phyloP scores from a whole-genome alignment of 345 rosid genomes.

The Carallia brachiata region DNA sequence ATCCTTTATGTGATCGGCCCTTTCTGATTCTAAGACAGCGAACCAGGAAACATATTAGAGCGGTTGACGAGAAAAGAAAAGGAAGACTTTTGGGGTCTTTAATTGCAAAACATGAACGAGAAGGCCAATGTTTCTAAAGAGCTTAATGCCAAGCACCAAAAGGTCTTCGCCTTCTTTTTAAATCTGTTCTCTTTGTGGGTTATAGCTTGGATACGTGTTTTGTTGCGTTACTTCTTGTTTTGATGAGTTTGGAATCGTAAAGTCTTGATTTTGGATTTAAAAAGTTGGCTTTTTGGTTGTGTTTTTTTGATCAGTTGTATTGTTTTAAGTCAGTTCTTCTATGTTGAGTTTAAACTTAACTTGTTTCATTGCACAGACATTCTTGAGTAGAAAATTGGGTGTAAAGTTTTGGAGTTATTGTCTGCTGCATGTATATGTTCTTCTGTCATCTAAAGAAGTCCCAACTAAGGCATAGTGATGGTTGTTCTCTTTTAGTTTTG shows the following conservation, averaged over 20 bases:
- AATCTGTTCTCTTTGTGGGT: not conserved
- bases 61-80: not conserved
- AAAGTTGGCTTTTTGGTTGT: not conserved
- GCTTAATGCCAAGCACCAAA: constrained; percentile 54
- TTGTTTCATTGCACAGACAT: not conserved
- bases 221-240: constrained; percentile 6
- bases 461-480: not conserved
- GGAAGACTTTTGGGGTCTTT: not conserved
- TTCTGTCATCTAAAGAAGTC: not conserved
- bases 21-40: constrained; percentile 21
- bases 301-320: not conserved
- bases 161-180: constrained; percentile 34
- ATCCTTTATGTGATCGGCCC: not conserved
- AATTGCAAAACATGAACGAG: constrained; percentile 47
- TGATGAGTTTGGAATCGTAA: constrained; percentile 7
- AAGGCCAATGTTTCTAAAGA: constrained; percentile 63
- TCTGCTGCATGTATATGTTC: not conserved
- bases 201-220: not conserved
- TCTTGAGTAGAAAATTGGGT: not conserved
- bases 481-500: not conserved
- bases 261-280: not conserved
- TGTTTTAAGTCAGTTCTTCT: not conserved
- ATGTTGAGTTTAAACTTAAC: not conserved
- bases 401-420: not conserved
- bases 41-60: not conserved